Percentiles rank a stretch among this genome's conserved stretches.
phyloP scores from a whole-genome alignment of 768 basidiomycete genomes.

The Lactifluus subvellereus region DNA sequence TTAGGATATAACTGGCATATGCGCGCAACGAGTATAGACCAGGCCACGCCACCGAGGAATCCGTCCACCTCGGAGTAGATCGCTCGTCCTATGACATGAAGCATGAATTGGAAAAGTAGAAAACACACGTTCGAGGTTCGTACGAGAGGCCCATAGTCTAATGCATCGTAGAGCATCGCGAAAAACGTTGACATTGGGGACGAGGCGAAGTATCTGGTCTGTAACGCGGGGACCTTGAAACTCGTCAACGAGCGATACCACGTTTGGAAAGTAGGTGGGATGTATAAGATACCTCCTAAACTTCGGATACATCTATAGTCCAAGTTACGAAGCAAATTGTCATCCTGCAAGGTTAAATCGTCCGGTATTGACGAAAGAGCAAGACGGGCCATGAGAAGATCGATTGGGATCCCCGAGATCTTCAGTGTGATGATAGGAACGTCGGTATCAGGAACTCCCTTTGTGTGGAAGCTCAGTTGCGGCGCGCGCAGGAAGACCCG shows the following conservation, averaged over 20 bases:
- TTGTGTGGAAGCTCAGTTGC: slow-evolving; percentile 5
- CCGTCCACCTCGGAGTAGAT: slow-evolving; percentile 98
- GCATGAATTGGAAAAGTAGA: slow-evolving; percentile 4
- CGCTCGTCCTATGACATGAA: slow-evolving; percentile 62
- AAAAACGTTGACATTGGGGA: slow-evolving; percentile 91
- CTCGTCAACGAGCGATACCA: slow-evolving; percentile 10
- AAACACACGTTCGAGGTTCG: slow-evolving; percentile 30
- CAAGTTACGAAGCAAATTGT: slow-evolving; percentile 84
- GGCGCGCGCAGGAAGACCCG: neutral
- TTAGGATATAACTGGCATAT: slow-evolving; percentile 98
- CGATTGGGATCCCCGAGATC: slow-evolving; percentile 87
- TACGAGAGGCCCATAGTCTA: slow-evolving; percentile 96
- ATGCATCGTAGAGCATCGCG: slow-evolving; percentile 93
- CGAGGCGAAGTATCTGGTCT: slow-evolving; percentile 90
- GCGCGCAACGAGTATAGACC: slow-evolving; percentile 98
- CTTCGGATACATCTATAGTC: slow-evolving; percentile 95
- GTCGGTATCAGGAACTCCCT: slow-evolving; percentile 96
- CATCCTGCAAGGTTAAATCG: slow-evolving; percentile 83
- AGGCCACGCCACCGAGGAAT: slow-evolving; percentile 96
- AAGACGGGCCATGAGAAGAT: slow-evolving; percentile 89
- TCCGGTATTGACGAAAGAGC: slow-evolving; percentile 87
- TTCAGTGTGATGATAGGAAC: slow-evolving; percentile 93
- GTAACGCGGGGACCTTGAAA: slow-evolving; percentile 84
- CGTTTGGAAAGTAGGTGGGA: neutral
- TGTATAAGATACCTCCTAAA: slow-evolving; percentile 63